Conservation (phyloP, 177 flowering plant genomes). For the Tripterygium wilfordii region DNA sequence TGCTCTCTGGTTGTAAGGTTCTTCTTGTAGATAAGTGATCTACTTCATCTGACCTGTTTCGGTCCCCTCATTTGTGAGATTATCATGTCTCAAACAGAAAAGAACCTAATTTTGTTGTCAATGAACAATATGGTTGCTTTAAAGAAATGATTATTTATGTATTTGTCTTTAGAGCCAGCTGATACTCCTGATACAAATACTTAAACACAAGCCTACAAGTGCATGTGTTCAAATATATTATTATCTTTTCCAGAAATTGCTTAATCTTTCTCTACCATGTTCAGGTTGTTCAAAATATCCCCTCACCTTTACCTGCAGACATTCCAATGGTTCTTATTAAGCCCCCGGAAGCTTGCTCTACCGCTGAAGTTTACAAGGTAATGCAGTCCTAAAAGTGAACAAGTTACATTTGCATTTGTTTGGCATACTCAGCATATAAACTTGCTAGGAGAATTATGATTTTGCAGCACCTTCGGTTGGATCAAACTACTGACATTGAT, state of each 20-base stretch:
- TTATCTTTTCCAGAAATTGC: neutral
- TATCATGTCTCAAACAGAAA: no score
- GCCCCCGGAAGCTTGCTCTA: conserved; percentile 85
- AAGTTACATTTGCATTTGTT: neutral
- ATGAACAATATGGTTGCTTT: no score
- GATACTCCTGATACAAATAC: no score
- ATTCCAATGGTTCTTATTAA: conserved; percentile 95
- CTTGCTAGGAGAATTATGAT: conserved; percentile 9
- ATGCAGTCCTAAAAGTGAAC: conserved; percentile 3
- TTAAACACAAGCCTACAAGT: no score
- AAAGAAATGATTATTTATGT: no score
- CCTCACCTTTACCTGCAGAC: conserved; percentile 62
- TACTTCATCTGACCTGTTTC: no score
- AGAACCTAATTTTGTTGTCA: no score
- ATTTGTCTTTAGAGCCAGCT: no score
- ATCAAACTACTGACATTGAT: conserved; percentile 67
- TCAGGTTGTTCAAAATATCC: conserved; percentile 77
- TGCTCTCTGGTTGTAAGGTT: no score
- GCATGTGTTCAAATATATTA: no score
- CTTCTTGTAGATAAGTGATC: no score
- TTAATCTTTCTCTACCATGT: neutral
- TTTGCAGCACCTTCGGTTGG: conserved; percentile 62
- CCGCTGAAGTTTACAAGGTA: conserved; percentile 97
- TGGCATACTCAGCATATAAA: neutral
- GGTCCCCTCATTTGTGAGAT: no score